Base-by-base conservation (phyloP, 2,329 filamentous ascomycete species). In the Paraphoma chrysanthemicola region DNA sequence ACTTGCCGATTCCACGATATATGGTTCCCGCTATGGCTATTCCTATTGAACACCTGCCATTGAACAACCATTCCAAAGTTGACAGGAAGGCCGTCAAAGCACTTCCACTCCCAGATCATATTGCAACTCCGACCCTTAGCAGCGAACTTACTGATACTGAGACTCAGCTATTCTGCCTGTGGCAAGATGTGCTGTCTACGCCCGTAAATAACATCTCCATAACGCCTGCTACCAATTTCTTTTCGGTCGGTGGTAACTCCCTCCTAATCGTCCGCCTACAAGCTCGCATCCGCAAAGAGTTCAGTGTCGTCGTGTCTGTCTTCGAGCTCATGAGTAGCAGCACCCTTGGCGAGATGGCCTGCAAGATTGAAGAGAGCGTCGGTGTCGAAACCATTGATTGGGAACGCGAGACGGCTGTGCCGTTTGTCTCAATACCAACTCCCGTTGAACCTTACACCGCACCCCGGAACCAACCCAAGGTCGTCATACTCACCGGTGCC, bases 291-390 rank as follows among this genome's bases (percentile, higher is more conserved):
- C 57, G 60, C 1, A 45, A 70, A 0, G 30, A 33, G 0, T 78
- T 83, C 51, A 51, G 59, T 0, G 64, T 76, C 9, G 44, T 39
- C 2, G 5, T 82, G 0, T 55, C 63, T 0, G 62, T 84, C 0
- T 12, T 67, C 1, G 60, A 80, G 0, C 67, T 85, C 1, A 75
- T 81, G 42, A 59, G 73, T 3, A 52, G 64, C 1, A 79, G 69
- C 54, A 80, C 77, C 0, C 68, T 84, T 0, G 63, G 63, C 0
- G 44, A 33, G 1, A 82, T 85, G 79, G 77, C 80, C 43, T 9
- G 31, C 54, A 54, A 47, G n/a, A 48, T 44, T 75, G 4, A 48
- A 12, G 33, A 36, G 10, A 39, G 38, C n/a, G 17, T n/a, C 3
- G 12, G 4, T 14, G 18, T 29, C n/a, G 11, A 11, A 8, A 17